Conservation (phyloP, 2,329 filamentous ascomycete species). For the Neurospora crassa region DNA sequence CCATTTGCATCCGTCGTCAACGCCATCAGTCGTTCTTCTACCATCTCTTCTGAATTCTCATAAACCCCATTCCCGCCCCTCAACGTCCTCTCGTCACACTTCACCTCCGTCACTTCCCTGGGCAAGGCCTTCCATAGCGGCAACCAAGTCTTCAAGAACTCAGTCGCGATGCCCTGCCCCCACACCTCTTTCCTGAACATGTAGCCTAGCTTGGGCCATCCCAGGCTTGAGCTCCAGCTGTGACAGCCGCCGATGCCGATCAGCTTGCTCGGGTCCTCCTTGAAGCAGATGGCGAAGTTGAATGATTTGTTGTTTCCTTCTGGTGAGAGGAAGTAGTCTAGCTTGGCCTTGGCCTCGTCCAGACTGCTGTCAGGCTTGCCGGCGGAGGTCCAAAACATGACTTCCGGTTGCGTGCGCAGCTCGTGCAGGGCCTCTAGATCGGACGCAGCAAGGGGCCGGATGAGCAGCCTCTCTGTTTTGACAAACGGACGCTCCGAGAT, state of each 20-base stretch:
- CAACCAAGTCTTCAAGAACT: constrained; percentile 41
- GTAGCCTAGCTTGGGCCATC: constrained; percentile 52
- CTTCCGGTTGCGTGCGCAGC: constrained; percentile 47
- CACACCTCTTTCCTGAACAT: constrained; percentile 43
- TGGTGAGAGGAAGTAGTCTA: constrained; percentile 36
- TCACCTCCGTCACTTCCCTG: constrained; percentile 32
- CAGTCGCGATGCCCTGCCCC: constrained; percentile 47
- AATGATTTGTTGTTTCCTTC: constrained; percentile 38
- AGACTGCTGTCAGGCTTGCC: constrained; percentile 33
- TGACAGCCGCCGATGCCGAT: constrained; percentile 41
- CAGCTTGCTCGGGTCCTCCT: constrained; percentile 35
- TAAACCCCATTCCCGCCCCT: constrained; percentile 21
- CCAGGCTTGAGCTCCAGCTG: constrained; percentile 25
- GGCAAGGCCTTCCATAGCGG: constrained; percentile 39
- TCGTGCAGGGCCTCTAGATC: constrained; percentile 42
- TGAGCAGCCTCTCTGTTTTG: constrained; percentile 42
- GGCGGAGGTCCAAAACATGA: constrained; percentile 49
- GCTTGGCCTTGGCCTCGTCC: constrained; percentile 31
- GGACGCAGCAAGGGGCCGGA: constrained; percentile 38
- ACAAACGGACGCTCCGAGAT: constrained; percentile 30
- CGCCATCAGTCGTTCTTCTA: constrained; percentile 34
- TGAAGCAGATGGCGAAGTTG: constrained; percentile 44
- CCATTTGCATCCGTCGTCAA: constrained; percentile 39
- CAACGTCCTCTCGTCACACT: constrained; percentile 31
- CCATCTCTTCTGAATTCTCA: constrained; percentile 16